Conservation (phyloP, 257 asterid species). For the Schizonepeta tenuifolia region DNA sequence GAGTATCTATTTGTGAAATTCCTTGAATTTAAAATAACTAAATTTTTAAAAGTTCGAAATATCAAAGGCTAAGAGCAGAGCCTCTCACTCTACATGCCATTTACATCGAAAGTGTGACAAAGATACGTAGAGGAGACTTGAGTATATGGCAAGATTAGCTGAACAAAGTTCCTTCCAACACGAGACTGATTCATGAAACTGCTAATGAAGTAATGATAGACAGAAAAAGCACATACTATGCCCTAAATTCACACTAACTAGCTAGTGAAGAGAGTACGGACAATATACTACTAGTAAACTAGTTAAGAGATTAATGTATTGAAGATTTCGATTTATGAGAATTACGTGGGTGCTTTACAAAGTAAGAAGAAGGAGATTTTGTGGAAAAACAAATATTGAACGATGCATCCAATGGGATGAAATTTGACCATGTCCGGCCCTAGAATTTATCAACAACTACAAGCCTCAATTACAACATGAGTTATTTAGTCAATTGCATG, state of each 20-base stretch:
- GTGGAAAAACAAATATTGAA: neutral
- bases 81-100: too few relatives aligned
- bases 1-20: neutral
- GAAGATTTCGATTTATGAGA: neutral
- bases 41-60: neutral
- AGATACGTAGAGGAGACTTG: neutral
- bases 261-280: neutral
- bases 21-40: neutral
- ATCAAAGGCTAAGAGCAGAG: neutral
- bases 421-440: neutral
- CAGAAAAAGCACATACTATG: neutral
- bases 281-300: neutral
- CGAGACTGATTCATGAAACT: too few relatives aligned
- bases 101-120: neutral
- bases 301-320: neutral
- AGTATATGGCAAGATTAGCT: too few relatives aligned
- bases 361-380: too few relatives aligned
- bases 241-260: neutral
- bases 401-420: neutral
- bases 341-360: neutral
- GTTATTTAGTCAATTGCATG: neutral
- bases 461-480: neutral
- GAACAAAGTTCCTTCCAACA: too few relatives aligned
- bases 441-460: neutral
- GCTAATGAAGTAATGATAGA: too few relatives aligned